These are phyloP conservation scores for Chaetomium globosum DNA, from an alignment of 2,329 filamentous ascomycete species.

Conservation along the genomic window DNA sequence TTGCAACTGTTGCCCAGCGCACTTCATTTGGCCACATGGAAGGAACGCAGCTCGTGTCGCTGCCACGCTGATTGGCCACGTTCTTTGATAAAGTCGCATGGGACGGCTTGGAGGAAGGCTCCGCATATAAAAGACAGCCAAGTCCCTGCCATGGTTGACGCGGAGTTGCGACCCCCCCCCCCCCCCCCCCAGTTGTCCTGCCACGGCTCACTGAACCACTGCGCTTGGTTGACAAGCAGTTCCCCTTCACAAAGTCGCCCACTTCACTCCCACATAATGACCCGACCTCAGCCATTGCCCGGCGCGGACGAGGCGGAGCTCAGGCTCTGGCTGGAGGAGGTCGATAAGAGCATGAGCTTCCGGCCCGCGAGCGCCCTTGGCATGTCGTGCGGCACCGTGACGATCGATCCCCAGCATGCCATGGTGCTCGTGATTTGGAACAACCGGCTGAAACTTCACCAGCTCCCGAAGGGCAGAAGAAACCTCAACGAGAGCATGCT, in stretches of 20 bases:
- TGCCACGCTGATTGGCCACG: conserved; percentile 16
- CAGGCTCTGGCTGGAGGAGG: conserved; percentile 35
- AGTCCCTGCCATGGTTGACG: background rate
- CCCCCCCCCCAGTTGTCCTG: background rate
- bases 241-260: background rate
- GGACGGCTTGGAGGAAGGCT: background rate
- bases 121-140: background rate
- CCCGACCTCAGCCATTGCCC: conserved; percentile 15
- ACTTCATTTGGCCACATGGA: conserved; percentile 16
- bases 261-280: conserved; percentile 4
- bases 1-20: conserved; percentile 21
- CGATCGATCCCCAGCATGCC: conserved; percentile 44
- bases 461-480: conserved; percentile 54
- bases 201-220: background rate
- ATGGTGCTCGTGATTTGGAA: conserved; percentile 51
- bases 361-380: conserved; percentile 48
- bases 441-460: conserved; percentile 47
- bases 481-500: conserved; percentile 51
- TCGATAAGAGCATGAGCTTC: conserved; percentile 44
- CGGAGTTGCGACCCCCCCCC: background rate
- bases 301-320: conserved; percentile 24
- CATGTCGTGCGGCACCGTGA: conserved; percentile 53
- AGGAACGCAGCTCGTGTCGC: conserved; percentile 8
- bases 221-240: background rate
- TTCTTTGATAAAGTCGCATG: background rate